A percentile compares a stretch with the other conserved stretches of the same genome.
These are phyloP conservation scores for Backusella luteola DNA, from an alignment of 192 early-diverging fungal genomes.

Conservation along the genomic window DNA sequence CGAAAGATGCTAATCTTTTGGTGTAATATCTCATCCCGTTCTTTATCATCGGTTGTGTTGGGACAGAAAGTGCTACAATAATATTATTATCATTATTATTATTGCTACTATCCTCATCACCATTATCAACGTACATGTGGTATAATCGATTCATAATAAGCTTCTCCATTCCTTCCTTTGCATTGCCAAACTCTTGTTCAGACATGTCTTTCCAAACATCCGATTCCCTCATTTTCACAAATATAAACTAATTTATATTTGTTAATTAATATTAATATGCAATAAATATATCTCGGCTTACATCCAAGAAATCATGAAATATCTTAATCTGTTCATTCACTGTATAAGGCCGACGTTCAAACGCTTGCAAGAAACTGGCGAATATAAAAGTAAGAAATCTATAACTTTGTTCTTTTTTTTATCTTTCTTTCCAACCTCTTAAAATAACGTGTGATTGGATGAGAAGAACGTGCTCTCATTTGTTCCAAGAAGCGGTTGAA, in stretches of 20 bases:
- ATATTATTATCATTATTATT: not conserved
- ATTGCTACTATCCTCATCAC: not conserved
- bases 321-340: conserved; percentile 76
- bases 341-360: conserved; percentile 68
- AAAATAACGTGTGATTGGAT: conserved; percentile 63
- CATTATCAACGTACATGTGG: conserved; percentile 42
- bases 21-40: conserved; percentile 70
- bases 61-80: conserved; percentile 68
- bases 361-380: conserved; percentile 66
- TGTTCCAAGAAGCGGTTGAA: conserved; percentile 75
- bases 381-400: not conserved
- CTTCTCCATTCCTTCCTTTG: conserved; percentile 83
- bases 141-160: conserved; percentile 80
- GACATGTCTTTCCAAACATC: conserved; percentile 60
- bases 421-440: conserved; percentile 36
- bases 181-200: conserved; percentile 77
- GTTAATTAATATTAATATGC: not conserved
- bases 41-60: conserved; percentile 71
- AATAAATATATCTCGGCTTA: conserved; percentile 14
- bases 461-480: conserved; percentile 60
- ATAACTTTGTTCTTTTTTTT: not conserved
- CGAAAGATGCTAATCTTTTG: conserved; percentile 78
- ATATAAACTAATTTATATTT: conserved; percentile 54
- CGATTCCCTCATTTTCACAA: conserved; percentile 65
- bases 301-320: conserved; percentile 68